phyloP scores from a whole-genome alignment of 495 filamentous ascomycete species.

The Lepidopterella palustris region DNA sequence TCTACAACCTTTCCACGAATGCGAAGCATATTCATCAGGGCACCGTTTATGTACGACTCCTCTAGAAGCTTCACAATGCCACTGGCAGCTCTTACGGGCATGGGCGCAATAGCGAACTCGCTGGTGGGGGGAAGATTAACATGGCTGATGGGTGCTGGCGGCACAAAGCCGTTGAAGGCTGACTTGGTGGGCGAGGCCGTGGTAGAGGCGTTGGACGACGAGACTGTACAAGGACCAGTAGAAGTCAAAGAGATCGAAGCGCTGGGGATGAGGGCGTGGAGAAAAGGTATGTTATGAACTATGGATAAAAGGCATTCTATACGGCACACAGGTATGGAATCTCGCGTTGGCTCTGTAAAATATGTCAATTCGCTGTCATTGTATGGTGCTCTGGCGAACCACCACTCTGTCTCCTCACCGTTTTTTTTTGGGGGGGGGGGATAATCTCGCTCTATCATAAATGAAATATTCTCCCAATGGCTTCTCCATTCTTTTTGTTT shows the following conservation, averaged over 20 bases:
- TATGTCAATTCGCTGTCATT: no score
- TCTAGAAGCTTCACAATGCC: conserved; percentile 76
- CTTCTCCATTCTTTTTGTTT: no score
- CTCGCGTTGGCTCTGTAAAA: no score
- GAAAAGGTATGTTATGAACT: conserved; percentile 36
- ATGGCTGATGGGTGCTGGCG: conserved; percentile 70
- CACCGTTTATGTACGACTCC: conserved; percentile 84
- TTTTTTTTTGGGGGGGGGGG: no score
- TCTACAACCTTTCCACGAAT: conserved; percentile 61
- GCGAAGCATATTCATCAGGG: conserved; percentile 73
- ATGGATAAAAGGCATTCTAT: no score
- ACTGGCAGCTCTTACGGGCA: conserved; percentile 64
- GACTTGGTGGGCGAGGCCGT: conserved; percentile 69
- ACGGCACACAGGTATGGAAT: no score
- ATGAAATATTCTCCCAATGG: no score
- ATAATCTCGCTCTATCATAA: no score
- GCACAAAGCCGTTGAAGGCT: conserved; percentile 76
- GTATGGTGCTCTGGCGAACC: no score
- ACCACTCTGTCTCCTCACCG: no score
- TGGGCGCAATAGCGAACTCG: conserved; percentile 64
- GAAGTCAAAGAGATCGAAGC: conserved; percentile 38
- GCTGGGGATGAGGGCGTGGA: conserved; percentile 37
- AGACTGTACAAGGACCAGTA: conserved; percentile 32
- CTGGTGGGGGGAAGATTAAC: conserved; percentile 65
- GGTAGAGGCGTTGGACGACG: conserved; percentile 38